Conservation (phyloP, 768 basidiomycete species). For the Daedaleopsis nitida region DNA sequence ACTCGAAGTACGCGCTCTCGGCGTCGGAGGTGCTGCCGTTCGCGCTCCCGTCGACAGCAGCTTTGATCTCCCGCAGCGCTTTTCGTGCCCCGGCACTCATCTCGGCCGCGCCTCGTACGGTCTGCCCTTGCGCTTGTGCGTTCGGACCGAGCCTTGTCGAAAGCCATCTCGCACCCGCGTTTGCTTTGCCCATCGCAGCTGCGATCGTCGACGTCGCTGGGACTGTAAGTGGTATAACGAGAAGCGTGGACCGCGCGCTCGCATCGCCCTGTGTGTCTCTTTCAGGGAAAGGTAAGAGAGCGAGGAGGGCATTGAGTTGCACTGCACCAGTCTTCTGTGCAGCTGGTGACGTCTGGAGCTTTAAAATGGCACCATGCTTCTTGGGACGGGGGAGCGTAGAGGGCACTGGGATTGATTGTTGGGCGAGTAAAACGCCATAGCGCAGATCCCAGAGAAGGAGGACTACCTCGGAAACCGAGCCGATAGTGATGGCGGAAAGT, state of each 20-base stretch:
- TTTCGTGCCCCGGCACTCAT: constrained; percentile 31
- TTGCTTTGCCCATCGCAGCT: constrained; percentile 57
- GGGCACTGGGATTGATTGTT: constrained; percentile 29
- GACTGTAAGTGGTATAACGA: constrained; percentile 59
- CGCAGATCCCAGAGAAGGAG: constrained; percentile 38
- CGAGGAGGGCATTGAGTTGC: constrained; percentile 19
- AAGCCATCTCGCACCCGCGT: constrained; percentile 50
- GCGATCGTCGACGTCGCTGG: constrained; percentile 63
- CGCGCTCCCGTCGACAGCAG: constrained; percentile 47
- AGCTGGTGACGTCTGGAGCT: constrained; percentile 12
- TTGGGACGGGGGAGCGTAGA: constrained; percentile 25
- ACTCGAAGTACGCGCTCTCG: constrained; percentile 61
- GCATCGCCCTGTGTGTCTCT: constrained; percentile 9
- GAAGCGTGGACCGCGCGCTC: constrained; percentile 46
- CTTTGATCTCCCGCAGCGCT: constrained; percentile 41
- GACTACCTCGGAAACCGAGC: constrained; percentile 25
- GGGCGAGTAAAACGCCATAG: constrained; percentile 34
- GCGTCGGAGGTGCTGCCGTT: constrained; percentile 37
- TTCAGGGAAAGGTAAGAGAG: constrained; percentile 18
- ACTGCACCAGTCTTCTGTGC: constrained; percentile 1
- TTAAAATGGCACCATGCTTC: constrained; percentile 20
- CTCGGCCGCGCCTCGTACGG: neutral
- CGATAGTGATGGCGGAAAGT: constrained; percentile 26
- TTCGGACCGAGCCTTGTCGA: constrained; percentile 4
- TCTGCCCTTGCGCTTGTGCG: constrained; percentile 7